Evolutionary conservation across 495 filamentous ascomycete genomes (phyloP).

Genomic region (Immersiella caudata): DNA sequence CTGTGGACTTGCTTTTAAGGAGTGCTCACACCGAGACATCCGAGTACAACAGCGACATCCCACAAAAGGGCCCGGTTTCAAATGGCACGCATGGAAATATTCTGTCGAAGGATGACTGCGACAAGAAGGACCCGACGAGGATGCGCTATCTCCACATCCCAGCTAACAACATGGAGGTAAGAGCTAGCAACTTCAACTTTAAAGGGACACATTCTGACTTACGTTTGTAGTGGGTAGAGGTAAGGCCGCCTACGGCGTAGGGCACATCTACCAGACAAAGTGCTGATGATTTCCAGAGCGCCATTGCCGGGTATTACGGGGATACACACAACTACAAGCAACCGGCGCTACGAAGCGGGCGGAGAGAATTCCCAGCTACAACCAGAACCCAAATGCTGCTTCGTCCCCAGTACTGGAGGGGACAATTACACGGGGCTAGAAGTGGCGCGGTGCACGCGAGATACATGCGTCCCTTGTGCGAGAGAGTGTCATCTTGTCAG

Average conservation of each 20-base stretch:
- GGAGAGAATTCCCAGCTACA: not conserved
- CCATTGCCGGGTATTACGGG: constrained; percentile 29
- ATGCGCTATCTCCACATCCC: constrained; percentile 30
- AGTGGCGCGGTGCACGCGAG: constrained; percentile 39
- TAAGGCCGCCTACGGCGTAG: not conserved
- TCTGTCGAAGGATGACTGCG: constrained; percentile 1
- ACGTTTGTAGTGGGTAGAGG: constrained; percentile 26
- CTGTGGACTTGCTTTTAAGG: constrained; percentile 15
- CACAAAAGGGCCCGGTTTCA: not conserved
- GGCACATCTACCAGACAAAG: not conserved
- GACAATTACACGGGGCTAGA: constrained; percentile 33
- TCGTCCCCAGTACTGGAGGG: constrained; percentile 36
- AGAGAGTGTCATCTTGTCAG: constrained; percentile 36
- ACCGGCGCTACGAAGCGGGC: constrained; percentile 7
- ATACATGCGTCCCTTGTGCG: constrained; percentile 43
- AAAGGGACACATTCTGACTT: constrained; percentile 6
- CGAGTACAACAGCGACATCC: not conserved
- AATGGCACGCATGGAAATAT: not conserved
- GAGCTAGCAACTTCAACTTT: not conserved
- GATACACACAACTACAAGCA: constrained; percentile 20
- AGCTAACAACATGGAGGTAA: constrained; percentile 30
- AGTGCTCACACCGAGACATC: not conserved
- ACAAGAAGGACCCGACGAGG: constrained; percentile 8
- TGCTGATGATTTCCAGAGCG: constrained; percentile 15
- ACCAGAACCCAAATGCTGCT: constrained; percentile 31